phyloP scores from a whole-genome alignment of 768 basidiomycete genomes.

The Melanogaster broomeanus region DNA sequence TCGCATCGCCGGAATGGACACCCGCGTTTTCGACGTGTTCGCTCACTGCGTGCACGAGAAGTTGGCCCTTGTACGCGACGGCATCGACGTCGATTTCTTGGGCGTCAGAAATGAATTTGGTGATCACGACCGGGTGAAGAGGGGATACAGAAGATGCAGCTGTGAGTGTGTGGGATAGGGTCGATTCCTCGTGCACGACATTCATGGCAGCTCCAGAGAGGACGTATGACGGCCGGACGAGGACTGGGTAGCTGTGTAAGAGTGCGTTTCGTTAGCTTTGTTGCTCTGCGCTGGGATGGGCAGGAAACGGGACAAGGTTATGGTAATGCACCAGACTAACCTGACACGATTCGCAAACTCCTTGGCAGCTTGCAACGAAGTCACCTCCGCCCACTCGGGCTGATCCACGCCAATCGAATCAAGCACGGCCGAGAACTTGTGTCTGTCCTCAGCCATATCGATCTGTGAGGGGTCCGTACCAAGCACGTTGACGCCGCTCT shows the following conservation, averaged over 20 bases:
- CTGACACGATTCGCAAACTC: conserved; percentile 85
- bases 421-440: conserved; percentile 97
- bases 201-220: conserved; percentile 99
- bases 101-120: conserved; percentile 97
- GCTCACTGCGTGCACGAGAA: conserved; percentile 93
- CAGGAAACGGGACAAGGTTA: neutral
- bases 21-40: conserved; percentile 99
- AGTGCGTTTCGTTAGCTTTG: neutral
- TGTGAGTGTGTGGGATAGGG: conserved; percentile 91
- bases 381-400: conserved; percentile 93
- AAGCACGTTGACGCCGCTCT: conserved; percentile 88
- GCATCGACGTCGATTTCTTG: conserved; percentile 99
- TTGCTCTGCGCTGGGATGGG: neutral
- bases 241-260: conserved; percentile 82
- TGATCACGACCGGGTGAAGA: conserved; percentile 96
- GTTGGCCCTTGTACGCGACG: conserved; percentile 89
- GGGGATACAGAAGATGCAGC: conserved; percentile 96
- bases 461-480: conserved; percentile 96
- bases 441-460: conserved; percentile 96
- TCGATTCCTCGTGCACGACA: conserved; percentile 90
- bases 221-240: conserved; percentile 98
- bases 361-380: conserved; percentile 87
- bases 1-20: conserved; percentile 98
- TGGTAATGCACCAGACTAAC: conserved; percentile 25
- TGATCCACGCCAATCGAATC: conserved; percentile 96